Evolutionary conservation across 1,139 yeast species (phyloP).

Genomic region (Blastobotrys ciferrii): DNA sequence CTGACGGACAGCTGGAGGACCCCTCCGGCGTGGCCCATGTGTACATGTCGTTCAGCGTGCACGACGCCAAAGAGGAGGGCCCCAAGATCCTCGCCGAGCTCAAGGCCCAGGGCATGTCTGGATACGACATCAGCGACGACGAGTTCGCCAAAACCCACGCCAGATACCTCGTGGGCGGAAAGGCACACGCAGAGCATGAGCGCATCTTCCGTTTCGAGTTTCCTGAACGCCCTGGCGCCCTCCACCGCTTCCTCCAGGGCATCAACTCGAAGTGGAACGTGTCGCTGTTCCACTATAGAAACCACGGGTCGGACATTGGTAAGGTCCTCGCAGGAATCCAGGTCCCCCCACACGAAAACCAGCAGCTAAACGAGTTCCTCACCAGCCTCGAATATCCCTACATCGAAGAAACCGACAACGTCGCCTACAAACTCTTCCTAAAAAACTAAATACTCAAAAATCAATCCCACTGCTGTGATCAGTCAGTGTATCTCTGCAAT

Average conservation of each 20-base stretch:
- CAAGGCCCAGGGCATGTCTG: conserved; percentile 43
- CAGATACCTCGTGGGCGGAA: conserved; percentile 92
- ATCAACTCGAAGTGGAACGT: conserved; percentile 84
- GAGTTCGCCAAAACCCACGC: conserved; percentile 97
- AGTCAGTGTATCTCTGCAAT: too few relatives aligned
- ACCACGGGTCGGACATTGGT: conserved; percentile 93
- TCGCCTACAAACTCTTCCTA: conserved; percentile 76
- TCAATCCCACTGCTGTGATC: too few relatives aligned
- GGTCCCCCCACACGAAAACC: conserved; percentile 70
- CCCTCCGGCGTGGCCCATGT: conserved; percentile 60
- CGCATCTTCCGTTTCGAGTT: conserved; percentile 82
- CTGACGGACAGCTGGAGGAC: conserved; percentile 39
- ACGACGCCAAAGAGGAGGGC: conserved; percentile 61
- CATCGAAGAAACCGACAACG: conserved; percentile 78
- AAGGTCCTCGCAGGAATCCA: conserved; percentile 87
- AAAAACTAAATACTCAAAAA: conserved; percentile 20
- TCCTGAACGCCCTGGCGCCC: conserved; percentile 97
- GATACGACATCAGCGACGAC: conserved; percentile 82
- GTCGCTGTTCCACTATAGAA: conserved; percentile 91
- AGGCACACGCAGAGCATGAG: conserved; percentile 65
- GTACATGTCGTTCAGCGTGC: conserved; percentile 82
- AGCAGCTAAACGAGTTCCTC: conserved; percentile 65
- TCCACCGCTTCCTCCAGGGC: conserved; percentile 70
- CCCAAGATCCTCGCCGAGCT: conserved; percentile 45
- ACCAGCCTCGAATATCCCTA: conserved; percentile 70